phyloP scores from a whole-genome alignment of 2,329 filamentous ascomycete genomes.

The Ophiocordyceps robertsii region DNA sequence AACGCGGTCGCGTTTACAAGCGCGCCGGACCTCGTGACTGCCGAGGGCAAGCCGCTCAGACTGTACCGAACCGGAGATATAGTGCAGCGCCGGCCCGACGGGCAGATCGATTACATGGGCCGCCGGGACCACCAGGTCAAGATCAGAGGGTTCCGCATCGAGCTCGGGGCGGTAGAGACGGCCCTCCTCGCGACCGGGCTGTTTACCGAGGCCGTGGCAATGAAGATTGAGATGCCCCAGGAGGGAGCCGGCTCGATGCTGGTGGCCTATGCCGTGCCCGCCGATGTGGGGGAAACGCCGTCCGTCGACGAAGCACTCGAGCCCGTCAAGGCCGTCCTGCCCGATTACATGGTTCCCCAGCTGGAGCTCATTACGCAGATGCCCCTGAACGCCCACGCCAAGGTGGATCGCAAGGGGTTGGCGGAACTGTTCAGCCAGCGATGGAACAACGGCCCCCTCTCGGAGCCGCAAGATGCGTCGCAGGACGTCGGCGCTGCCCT shows the following conservation, averaged over 20 bases:
- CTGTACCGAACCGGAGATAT: conserved; percentile 11
- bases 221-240: background rate
- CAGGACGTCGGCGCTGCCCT: background rate
- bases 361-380: background rate
- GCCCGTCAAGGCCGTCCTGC: background rate
- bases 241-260: background rate
- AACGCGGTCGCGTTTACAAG: background rate
- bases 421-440: background rate
- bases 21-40: background rate
- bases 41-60: background rate
- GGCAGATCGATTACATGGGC: conserved; percentile 10
- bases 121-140: conserved; percentile 12
- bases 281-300: background rate
- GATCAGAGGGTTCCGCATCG: conserved; percentile 12
- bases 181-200: background rate
- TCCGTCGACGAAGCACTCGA: background rate
- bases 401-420: background rate
- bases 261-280: background rate
- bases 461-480: background rate
- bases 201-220: background rate
- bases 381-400: background rate
- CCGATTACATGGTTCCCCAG: conserved; percentile 1
- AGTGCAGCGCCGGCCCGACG: conserved; percentile 6
- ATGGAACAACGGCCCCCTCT: background rate
- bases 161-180: conserved; percentile 8